Conservation (phyloP, 306 rosid species). For the Vigna mungo region DNA sequence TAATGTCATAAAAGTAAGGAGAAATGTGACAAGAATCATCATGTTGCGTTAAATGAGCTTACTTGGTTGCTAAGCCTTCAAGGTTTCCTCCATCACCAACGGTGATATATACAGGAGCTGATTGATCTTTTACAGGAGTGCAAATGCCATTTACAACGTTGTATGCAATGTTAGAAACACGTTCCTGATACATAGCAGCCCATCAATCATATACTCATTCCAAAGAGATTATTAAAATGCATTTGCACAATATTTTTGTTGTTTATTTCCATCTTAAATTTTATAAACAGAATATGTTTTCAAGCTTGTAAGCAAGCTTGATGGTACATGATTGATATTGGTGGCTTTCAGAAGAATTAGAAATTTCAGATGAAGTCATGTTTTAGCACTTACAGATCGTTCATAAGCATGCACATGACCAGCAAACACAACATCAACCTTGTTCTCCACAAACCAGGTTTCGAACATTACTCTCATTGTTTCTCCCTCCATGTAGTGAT, state of each 20-base stretch:
- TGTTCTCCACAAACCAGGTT: constrained; percentile 71
- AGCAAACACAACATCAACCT: constrained; percentile 82
- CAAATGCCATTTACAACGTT: constrained; percentile 74
- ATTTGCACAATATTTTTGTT: background rate
- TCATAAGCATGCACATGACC: constrained; percentile 98
- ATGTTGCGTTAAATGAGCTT: constrained; percentile 38
- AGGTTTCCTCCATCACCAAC: constrained; percentile 93
- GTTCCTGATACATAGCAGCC: constrained; percentile 58
- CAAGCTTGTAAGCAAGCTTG: constrained; percentile 7
- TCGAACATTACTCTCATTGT: constrained; percentile 85
- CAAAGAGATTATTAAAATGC: background rate
- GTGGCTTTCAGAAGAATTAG: constrained; percentile 34
- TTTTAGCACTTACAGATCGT: constrained; percentile 67
- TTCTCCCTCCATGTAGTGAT: constrained; percentile 96
- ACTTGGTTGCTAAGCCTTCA: constrained; percentile 91
- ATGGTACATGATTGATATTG: constrained; percentile 16
- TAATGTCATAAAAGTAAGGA: background rate
- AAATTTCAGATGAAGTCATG: constrained; percentile 9
- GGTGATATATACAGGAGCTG: constrained; percentile 90
- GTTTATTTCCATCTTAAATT: background rate
- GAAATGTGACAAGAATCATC: background rate
- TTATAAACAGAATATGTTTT: background rate
- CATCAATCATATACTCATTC: background rate
- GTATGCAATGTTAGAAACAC: constrained; percentile 79
- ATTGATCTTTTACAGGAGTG: constrained; percentile 67